Percentiles rank a stretch among this genome's conserved stretches.
These are phyloP conservation scores for Cicer chorassanicum DNA, from an alignment of 306 rosid genomes.

Conservation along the genomic window DNA sequence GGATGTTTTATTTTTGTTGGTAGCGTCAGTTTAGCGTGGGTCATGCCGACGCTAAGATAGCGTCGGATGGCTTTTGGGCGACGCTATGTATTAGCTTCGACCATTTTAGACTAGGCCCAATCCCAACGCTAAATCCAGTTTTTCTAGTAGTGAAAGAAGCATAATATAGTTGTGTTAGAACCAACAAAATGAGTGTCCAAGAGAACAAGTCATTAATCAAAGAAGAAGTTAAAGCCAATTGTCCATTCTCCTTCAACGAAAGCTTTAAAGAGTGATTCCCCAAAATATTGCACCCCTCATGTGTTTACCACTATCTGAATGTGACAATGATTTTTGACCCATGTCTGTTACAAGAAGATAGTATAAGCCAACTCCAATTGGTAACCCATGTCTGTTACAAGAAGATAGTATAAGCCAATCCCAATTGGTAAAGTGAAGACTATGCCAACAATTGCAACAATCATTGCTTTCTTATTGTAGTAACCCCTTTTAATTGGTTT, in stretches of 20 bases:
- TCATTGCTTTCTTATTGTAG: conserved; percentile 36
- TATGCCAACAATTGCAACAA: conserved; percentile 13
- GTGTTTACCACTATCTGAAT: not conserved
- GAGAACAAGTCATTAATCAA: conserved; percentile 46
- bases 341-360: conserved; percentile 45
- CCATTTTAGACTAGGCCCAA: too few species aligned
- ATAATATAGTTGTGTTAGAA: not conserved
- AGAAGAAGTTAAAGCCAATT: conserved; percentile 47
- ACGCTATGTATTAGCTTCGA: too few species aligned
- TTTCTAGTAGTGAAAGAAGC: too few species aligned
- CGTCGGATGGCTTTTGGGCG: too few species aligned
- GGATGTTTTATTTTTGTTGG: too few species aligned
- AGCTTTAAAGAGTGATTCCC: conserved; percentile 53
- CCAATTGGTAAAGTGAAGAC: conserved; percentile 45
- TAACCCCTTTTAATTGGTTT: conserved; percentile 20
- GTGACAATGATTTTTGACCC: conserved; percentile 30
- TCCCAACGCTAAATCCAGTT: too few species aligned
- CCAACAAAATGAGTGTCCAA: conserved; percentile 24
- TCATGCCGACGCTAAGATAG: too few species aligned
- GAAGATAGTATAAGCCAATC: too few species aligned
- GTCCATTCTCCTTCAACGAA: conserved; percentile 50
- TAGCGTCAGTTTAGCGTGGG: too few species aligned
- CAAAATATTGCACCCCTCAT: conserved; percentile 43
- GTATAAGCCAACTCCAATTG: conserved; percentile 45
- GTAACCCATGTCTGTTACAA: too few species aligned